Percentiles rank a stretch among this genome's conserved stretches.
Conservation (phyloP, 2,329 filamentous ascomycete species). For the Fusarium sp. region DNA sequence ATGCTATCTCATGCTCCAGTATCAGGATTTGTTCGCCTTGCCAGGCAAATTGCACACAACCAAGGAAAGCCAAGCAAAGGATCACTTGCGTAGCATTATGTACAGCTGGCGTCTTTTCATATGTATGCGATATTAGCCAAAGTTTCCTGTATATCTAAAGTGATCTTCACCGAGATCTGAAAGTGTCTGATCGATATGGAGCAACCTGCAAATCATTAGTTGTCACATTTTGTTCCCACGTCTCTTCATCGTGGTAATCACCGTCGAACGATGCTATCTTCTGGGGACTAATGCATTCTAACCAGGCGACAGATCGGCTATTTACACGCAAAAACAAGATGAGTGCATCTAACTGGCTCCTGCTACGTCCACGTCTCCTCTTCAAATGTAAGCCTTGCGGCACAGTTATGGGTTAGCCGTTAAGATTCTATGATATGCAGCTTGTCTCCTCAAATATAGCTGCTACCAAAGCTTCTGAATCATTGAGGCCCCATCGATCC, state of each 20-base stretch:
- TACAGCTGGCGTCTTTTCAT: slow-evolving; percentile 42
- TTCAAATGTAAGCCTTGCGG: slow-evolving; percentile 21
- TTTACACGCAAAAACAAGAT: slow-evolving; percentile 22
- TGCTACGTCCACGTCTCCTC: slow-evolving; percentile 30
- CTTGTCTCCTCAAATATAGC: slow-evolving; percentile 26
- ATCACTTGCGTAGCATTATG: slow-evolving; percentile 30
- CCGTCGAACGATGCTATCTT: slow-evolving; percentile 1
- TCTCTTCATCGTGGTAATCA: slow-evolving; percentile 4
- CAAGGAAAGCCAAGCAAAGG: slow-evolving; percentile 20
- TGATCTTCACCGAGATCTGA: slow-evolving; percentile 29
- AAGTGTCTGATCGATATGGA: slow-evolving; percentile 29
- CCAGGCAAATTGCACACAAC: slow-evolving; percentile 24
- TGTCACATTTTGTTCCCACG: slow-evolving; percentile 2
- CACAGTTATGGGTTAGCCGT: slow-evolving; percentile 14
- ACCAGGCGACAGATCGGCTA: slow-evolving; percentile 32
- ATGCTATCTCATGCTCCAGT: slow-evolving; percentile 33
- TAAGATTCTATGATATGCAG: slow-evolving; percentile 22
- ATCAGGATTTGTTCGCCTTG: slow-evolving; percentile 29
- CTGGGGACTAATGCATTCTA: slow-evolving; percentile 30
- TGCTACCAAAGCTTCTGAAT: slow-evolving; percentile 33
- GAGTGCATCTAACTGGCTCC: slow-evolving; percentile 38
- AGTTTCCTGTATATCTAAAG: slow-evolving; percentile 17
- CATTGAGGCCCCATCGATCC: slow-evolving; percentile 38
- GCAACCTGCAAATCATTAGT: slow-evolving; percentile 29
- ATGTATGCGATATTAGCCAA: slow-evolving; percentile 12